phyloP scores from a whole-genome alignment of 495 filamentous ascomycete genomes.

The Stereocaulon alpinum region DNA sequence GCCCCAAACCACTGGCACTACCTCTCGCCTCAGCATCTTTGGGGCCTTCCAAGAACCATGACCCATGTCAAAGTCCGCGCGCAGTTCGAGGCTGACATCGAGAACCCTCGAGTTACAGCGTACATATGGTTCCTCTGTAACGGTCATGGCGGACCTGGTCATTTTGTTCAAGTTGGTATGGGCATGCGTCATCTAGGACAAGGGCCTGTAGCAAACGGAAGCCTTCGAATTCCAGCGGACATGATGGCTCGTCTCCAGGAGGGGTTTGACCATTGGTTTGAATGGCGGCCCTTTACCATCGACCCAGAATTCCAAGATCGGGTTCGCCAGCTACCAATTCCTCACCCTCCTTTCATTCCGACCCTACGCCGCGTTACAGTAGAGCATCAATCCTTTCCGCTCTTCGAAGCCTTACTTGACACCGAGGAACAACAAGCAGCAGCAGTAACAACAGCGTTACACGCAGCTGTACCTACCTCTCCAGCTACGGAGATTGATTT shows the following conservation, averaged over 20 bases:
- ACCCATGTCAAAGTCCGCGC: slow-evolving; percentile 19
- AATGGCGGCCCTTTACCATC: slow-evolving; percentile 14
- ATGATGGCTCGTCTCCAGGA: slow-evolving; percentile 19
- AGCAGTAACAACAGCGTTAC: neutral
- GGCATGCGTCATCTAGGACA: slow-evolving; percentile 17
- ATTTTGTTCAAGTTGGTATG: slow-evolving; percentile 19
- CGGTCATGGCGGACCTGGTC: slow-evolving; percentile 19
- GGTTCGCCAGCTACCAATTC: slow-evolving; percentile 13
- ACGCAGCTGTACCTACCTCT: neutral
- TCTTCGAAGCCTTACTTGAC: slow-evolving; percentile 16
- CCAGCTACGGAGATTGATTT: slow-evolving; percentile 13
- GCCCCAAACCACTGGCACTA: slow-evolving; percentile 22
- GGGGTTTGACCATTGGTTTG: slow-evolving; percentile 22
- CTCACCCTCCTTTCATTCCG: slow-evolving; percentile 18
- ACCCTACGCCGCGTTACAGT: slow-evolving; percentile 15
- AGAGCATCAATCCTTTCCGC: slow-evolving; percentile 15
- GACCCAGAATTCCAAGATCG: slow-evolving; percentile 10
- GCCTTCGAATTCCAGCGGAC: slow-evolving; percentile 12
- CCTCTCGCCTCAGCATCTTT: slow-evolving; percentile 19
- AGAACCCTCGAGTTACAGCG: slow-evolving; percentile 12
- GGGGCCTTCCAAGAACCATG: slow-evolving; percentile 19
- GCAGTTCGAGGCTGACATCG: slow-evolving; percentile 18
- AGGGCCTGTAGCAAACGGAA: slow-evolving; percentile 15
- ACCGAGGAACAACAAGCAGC: slow-evolving; percentile 5
- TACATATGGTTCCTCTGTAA: slow-evolving; percentile 24